These are phyloP conservation scores for Talaromyces atroroseus DNA, from an alignment of 2,329 filamentous ascomycete species.

Conservation along the genomic window DNA sequence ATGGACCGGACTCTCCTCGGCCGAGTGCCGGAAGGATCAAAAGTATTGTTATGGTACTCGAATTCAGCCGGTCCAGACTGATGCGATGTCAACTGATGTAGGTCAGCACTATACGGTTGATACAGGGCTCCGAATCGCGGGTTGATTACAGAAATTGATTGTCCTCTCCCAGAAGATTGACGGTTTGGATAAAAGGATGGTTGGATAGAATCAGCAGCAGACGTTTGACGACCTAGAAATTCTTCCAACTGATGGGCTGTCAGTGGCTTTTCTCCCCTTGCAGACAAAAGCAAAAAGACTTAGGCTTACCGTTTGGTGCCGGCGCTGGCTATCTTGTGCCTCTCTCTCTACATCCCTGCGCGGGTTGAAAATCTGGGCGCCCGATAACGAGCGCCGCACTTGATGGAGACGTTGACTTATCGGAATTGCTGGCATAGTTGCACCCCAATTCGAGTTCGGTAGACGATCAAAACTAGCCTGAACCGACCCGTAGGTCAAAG, in stretches of 20 bases:
- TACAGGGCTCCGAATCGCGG: background rate
- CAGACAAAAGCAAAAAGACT: background rate
- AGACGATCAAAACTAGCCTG: constrained; percentile 18
- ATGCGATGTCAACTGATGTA: constrained; percentile 6
- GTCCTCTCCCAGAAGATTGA: constrained; percentile 7
- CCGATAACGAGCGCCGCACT: constrained; percentile 24
- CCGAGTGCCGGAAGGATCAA: constrained; percentile 7
- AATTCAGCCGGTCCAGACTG: constrained; percentile 7
- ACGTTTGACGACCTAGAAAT: constrained; percentile 3
- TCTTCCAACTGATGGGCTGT: constrained; percentile 1
- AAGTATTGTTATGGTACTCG: background rate
- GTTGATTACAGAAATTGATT: constrained; percentile 7
- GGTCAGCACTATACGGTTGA: background rate
- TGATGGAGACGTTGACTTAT: constrained; percentile 21
- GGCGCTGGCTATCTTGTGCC: background rate
- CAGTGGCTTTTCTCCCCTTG: background rate
- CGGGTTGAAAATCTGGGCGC: constrained; percentile 14
- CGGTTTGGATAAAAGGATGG: constrained; percentile 9
- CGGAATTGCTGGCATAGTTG: constrained; percentile 12
- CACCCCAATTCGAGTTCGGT: constrained; percentile 13
- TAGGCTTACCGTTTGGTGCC: background rate
- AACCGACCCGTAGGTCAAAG: constrained; percentile 30
- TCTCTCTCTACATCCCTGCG: constrained; percentile 15
- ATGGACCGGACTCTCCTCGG: constrained; percentile 12
- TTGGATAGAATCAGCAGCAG: background rate